A percentile compares a stretch with the other conserved stretches of the same genome.
These are phyloP conservation scores for Peterozyma xylosa DNA, from an alignment of 805 yeast species.

Conservation along the genomic window DNA sequence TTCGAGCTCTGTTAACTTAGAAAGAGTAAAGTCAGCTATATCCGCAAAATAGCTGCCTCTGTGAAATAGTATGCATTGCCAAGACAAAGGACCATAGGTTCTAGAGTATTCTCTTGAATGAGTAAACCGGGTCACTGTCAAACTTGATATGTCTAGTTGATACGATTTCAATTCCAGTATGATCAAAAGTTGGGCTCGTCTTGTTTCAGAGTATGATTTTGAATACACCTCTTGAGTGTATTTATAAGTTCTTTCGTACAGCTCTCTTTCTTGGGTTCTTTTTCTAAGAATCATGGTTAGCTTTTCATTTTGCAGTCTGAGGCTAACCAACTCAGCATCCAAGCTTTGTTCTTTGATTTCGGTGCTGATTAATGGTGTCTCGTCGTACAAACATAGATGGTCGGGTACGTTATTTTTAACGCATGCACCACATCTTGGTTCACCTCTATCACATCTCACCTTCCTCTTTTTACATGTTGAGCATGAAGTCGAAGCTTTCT, in stretches of 20 bases:
- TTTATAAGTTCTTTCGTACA: background rate
- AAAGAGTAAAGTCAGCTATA: background rate
- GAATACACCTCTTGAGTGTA: background rate
- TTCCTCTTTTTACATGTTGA: conserved; percentile 12
- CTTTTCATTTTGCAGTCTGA: conserved; percentile 8
- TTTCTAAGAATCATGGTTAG: background rate
- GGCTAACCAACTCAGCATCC: conserved; percentile 14
- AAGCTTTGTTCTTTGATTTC: conserved; percentile 13
- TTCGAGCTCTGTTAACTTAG: background rate
- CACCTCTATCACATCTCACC: conserved; percentile 22
- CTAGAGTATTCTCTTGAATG: background rate
- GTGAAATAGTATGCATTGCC: background rate
- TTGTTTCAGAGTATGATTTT: background rate
- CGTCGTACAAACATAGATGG: conserved; percentile 17
- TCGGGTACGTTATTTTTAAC: conserved; percentile 12
- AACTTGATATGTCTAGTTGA: background rate
- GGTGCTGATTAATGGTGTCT: conserved; percentile 10
- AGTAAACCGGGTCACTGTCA: background rate
- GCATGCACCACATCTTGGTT: conserved; percentile 28
- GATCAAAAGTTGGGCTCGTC: background rate
- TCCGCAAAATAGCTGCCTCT: background rate
- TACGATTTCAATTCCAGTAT: background rate
- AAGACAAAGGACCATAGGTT: conserved; percentile 7
- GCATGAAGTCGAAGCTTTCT: conserved; percentile 3
- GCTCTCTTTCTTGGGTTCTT: background rate